Evolutionary conservation across 768 basidiomycete species (phyloP).

Genomic region (Coprinellus micaceus): DNA sequence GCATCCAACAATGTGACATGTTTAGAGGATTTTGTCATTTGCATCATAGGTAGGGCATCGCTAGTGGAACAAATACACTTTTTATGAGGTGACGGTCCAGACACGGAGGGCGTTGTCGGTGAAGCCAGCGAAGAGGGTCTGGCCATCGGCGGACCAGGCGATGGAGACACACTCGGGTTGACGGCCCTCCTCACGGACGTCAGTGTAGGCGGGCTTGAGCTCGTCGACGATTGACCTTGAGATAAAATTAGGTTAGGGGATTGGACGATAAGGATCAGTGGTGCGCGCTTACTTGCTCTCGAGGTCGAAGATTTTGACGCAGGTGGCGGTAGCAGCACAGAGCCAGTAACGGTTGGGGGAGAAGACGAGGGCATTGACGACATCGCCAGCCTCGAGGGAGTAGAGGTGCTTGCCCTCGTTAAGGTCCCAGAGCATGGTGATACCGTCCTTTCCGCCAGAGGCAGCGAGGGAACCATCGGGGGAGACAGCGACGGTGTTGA

Average conservation of each 20-base stretch:
- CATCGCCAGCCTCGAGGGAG: constrained; percentile 96
- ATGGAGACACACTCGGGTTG: constrained; percentile 94
- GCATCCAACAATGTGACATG: constrained; percentile 4
- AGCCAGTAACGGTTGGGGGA: constrained; percentile 99
- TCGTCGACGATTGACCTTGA: constrained; percentile 94
- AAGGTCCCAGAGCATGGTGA: constrained; percentile 99
- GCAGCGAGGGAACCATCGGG: constrained; percentile 98
- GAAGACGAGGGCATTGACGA: constrained; percentile 99
- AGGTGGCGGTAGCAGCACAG: constrained; percentile 95
- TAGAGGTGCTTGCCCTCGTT: constrained; percentile 99
- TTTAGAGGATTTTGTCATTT: constrained; percentile 34
- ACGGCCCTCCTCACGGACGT: constrained; percentile 64
- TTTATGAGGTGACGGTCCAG: constrained; percentile 76
- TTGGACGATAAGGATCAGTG: too few relatives aligned
- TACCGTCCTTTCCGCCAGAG: constrained; percentile 98
- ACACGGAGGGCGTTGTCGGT: constrained; percentile 92
- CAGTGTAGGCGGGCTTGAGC: constrained; percentile 91
- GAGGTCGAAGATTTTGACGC: constrained; percentile 98
- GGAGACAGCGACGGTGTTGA: constrained; percentile 97
- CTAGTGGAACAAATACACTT: constrained; percentile 19
- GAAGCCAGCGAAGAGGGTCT: constrained; percentile 96
- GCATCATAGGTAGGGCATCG: constrained; percentile 20
- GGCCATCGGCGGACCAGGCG: constrained; percentile 97
- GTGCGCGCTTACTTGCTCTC: constrained; percentile 98
- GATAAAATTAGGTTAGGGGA: constrained; percentile 4